Conservation (phyloP, 78 protist species). For the Parvularia atlantis region DNA sequence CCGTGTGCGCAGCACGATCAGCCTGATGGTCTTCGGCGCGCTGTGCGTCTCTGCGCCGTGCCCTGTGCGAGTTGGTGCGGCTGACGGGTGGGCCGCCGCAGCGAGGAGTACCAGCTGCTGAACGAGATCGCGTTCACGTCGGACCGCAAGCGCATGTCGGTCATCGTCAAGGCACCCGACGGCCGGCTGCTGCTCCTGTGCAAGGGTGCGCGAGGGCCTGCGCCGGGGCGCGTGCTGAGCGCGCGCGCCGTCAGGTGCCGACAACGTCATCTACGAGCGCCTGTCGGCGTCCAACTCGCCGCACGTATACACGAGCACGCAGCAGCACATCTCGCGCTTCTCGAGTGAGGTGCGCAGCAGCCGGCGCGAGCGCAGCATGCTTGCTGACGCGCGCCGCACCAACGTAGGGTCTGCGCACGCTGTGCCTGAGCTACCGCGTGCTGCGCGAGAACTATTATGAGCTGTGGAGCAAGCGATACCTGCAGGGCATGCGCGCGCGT, state of each 20-base stretch:
- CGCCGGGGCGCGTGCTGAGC: too few species aligned
- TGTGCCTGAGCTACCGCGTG: slow-evolving; percentile 15
- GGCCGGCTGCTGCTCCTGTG: slow-evolving; percentile 49
- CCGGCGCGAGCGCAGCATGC: too few species aligned
- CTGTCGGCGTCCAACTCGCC: neutral
- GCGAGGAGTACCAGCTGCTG: slow-evolving; percentile 40
- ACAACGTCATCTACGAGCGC: slow-evolving; percentile 34
- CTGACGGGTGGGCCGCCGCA: too few species aligned
- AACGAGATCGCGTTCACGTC: slow-evolving; percentile 66
- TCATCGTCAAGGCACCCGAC: slow-evolving; percentile 47
- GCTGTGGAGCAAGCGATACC: slow-evolving; percentile 25
- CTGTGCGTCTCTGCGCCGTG: neutral
- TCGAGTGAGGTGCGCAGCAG: too few species aligned
- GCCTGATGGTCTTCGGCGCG: too few species aligned
- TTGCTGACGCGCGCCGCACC: too few species aligned
- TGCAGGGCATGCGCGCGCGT: too few species aligned
- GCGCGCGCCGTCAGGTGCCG: too few species aligned
- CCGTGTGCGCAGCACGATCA: too few species aligned
- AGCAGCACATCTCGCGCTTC: neutral
- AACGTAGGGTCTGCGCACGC: slow-evolving; percentile 79
- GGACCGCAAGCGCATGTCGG: slow-evolving; percentile 83
- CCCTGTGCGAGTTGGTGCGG: neutral
- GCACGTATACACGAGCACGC: neutral
- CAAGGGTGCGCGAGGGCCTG: too few species aligned
- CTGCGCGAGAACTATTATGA: slow-evolving; percentile 22